These are phyloP conservation scores for Mucor saturninus DNA, from an alignment of 371 early-diverging fungal species.

Conservation along the genomic window DNA sequence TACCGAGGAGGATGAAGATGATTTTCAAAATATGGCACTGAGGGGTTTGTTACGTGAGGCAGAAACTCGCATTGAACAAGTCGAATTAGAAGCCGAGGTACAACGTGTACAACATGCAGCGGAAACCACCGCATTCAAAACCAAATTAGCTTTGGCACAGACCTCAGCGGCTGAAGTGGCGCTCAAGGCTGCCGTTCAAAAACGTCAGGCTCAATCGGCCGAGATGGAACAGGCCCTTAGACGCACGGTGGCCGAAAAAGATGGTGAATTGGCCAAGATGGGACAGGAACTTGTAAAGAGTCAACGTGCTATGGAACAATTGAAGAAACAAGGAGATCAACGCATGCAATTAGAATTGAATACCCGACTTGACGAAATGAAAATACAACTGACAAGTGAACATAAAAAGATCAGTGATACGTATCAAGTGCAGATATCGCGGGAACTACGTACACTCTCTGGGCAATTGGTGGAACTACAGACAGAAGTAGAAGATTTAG, in stretches of 20 bases:
- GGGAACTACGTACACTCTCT: constrained; percentile 29
- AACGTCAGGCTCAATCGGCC: background rate
- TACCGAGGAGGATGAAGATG: background rate
- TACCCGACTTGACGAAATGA: constrained; percentile 11
- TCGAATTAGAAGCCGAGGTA: constrained; percentile 5
- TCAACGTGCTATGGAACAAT: constrained; percentile 3
- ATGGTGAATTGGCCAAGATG: constrained; percentile 20
- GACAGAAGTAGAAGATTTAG: constrained; percentile 19
- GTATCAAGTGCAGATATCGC: constrained; percentile 17
- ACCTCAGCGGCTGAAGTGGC: background rate
- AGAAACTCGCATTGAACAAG: constrained; percentile 2
- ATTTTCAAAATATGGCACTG: background rate
- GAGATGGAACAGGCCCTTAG: constrained; percentile 24
- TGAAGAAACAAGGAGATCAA: constrained; percentile 1
- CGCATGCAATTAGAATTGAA: constrained; percentile 12
- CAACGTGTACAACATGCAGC: background rate
- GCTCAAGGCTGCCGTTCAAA: background rate
- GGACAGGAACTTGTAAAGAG: constrained; percentile 10
- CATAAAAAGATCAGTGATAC: constrained; percentile 5
- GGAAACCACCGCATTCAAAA: background rate
- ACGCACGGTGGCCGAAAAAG: constrained; percentile 23
- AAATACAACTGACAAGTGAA: constrained; percentile 4
- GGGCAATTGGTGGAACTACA: constrained; percentile 28
- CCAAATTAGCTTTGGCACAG: constrained; percentile 3
- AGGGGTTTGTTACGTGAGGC: constrained; percentile 11